phyloP scores from a whole-genome alignment of 306 rosid genomes.

The Dicorynia guianensis region DNA sequence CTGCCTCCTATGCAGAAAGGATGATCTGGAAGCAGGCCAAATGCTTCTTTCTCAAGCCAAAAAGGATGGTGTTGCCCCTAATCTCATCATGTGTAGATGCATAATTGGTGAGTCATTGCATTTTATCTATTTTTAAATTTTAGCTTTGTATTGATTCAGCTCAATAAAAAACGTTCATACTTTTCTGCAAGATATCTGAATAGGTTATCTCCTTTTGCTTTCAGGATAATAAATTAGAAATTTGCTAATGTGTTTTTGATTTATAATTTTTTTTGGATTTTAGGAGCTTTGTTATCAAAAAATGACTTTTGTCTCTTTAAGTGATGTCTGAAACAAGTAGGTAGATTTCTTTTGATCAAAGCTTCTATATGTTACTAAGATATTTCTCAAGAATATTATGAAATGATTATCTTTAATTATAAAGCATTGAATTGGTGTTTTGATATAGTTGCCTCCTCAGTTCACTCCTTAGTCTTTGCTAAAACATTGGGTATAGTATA shows the following conservation, averaged over 20 bases:
- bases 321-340: neutral
- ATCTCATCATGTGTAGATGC: conserved; percentile 71
- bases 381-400: neutral
- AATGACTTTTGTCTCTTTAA: conserved; percentile 1
- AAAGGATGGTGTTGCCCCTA: conserved; percentile 68
- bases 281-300: conserved; percentile 28
- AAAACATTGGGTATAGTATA: neutral
- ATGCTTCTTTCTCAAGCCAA: conserved; percentile 81
- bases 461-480: neutral
- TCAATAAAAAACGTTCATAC: conserved; percentile 8
- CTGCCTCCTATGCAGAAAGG: conserved; percentile 61
- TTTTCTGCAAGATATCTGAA: conserved; percentile 31
- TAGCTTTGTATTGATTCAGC: conserved; percentile 23
- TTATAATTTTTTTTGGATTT: neutral
- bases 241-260: neutral
- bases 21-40: conserved; percentile 80
- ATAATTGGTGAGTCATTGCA: conserved; percentile 67
- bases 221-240: neutral
- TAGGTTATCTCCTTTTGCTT: neutral
- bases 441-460: neutral
- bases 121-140: conserved; percentile 19
- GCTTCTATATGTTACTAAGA: neutral
- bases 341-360: neutral
- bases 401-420: neutral
- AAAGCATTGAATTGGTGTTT: neutral